These are phyloP conservation scores for Xylaria multiplex DNA, from an alignment of 2,329 filamentous ascomycete genomes.

Conservation along the genomic window DNA sequence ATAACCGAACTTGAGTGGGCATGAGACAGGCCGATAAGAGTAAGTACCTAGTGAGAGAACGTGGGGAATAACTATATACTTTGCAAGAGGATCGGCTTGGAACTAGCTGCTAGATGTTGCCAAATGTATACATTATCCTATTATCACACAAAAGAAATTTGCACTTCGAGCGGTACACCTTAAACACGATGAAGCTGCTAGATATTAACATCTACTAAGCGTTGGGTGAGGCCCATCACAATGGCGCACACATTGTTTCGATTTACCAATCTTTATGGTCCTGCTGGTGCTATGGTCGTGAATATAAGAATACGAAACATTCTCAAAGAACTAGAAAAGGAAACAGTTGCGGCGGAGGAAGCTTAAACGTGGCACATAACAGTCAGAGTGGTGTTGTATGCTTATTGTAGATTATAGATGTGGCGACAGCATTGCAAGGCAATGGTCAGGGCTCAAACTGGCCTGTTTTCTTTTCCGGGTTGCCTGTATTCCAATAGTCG, in stretches of 20 bases:
- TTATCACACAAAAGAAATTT: background rate
- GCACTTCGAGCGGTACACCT: background rate
- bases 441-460: conserved; percentile 23
- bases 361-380: background rate
- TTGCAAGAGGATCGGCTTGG: background rate
- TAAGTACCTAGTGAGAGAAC: background rate
- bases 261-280: background rate
- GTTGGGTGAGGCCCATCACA: background rate
- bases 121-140: background rate
- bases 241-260: background rate
- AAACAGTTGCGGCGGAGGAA: background rate
- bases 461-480: conserved; percentile 38
- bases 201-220: background rate
- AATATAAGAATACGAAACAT: background rate
- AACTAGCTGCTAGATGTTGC: background rate
- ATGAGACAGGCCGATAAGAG: background rate
- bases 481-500: conserved; percentile 38
- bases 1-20: background rate
- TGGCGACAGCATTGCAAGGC: conserved; percentile 10
- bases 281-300: background rate
- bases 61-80: background rate
- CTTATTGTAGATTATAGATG: conserved; percentile 13
- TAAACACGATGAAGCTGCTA: background rate
- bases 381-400: conserved; percentile 7
- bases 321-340: background rate